Base-by-base conservation (phyloP, 2,329 filamentous ascomycete genomes). In the Teratosphaeria nubilosa region DNA sequence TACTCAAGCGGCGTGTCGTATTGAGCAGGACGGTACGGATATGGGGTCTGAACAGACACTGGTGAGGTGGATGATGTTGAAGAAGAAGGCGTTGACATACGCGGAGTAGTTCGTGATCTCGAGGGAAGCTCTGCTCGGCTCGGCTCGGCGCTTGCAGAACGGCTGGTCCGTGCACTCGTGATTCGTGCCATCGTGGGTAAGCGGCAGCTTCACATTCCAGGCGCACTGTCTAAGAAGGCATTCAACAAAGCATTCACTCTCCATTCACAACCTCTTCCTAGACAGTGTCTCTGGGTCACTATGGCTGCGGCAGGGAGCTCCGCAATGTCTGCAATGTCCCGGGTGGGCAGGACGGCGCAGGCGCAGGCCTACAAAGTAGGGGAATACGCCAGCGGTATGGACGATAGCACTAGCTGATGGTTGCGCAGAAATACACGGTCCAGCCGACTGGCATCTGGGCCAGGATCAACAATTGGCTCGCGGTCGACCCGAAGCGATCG, bases 371-470 rank as follows among this genome's bases (percentile, higher is more conserved):
- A 61, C 51, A 27, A 58, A 31, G 59, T 61, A 59, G 9, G 22
- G 22, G 7, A 34, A 37, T 32, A 32, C 10, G 34, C n/a, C 53
- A 20, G 48, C 16, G 22, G 22, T 13, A n/a, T 13, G 5, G 16
- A 34, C 1, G 9, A 20, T 16, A 45, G 30, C 48, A 51, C 24
- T 30, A 32, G 25, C 53, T 55, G n/a, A 56, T 16, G 53, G n/a
- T n/a, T 3, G 16, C n/a, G 59, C 63, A 99, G 92, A 97, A 97
- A 88, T 92, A 99, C 78, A 95, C 91, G 37, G 80, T 97, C 63
- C 89, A 96, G 73, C 94, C 92, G 55, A 84, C 81, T 45, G 94
- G 94, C 48, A 78, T 97, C 75, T 97, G 90, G 88, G 91, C 92
- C 71, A 78, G 78, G 58, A 78, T 99, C 73, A 91, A 91, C 73